Evolutionary conservation across 169 alveolate species (phyloP).

Genomic region (Babesia ovis): DNA sequence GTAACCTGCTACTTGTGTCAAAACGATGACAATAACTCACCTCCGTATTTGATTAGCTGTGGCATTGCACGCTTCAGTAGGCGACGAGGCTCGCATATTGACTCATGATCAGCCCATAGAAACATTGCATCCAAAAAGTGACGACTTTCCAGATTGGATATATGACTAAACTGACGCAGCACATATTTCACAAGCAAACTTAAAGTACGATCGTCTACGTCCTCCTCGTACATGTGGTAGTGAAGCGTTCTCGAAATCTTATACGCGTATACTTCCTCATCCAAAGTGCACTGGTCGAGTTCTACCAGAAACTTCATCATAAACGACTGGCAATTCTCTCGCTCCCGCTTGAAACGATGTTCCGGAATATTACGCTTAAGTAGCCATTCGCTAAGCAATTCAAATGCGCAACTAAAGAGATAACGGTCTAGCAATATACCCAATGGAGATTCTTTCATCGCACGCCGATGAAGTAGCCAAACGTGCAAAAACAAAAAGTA

Average conservation of each 20-base stretch:
- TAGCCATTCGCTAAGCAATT: conserved; percentile 74
- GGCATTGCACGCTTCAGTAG: conserved; percentile 62
- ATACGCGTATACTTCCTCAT: conserved; percentile 51
- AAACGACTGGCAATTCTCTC: conserved; percentile 49
- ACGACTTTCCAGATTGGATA: conserved; percentile 37
- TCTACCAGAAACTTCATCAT: conserved; percentile 65
- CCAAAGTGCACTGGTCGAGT: conserved; percentile 54
- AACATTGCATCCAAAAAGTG: conserved; percentile 65
- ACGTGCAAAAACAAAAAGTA: conserved; percentile 73
- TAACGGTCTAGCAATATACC: conserved; percentile 73
- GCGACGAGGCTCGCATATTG: conserved; percentile 52
- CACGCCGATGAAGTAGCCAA: conserved; percentile 74
- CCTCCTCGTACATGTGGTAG: conserved; percentile 48
- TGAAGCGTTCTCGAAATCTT: conserved; percentile 38
- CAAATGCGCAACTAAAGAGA: conserved; percentile 63
- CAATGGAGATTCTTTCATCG: conserved; percentile 69
- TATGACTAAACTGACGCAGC: conserved; percentile 58
- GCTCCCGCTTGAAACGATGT: conserved; percentile 44
- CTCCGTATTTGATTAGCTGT: conserved; percentile 64
- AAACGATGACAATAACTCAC: not conserved
- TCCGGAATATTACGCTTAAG: conserved; percentile 52
- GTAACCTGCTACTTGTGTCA: conserved; percentile 6
- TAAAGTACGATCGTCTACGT: conserved; percentile 32
- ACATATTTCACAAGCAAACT: conserved; percentile 63
- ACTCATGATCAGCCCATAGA: conserved; percentile 67